These are phyloP conservation scores for Lactarius hengduanensis DNA, from an alignment of 768 basidiomycete genomes.

Conservation along the genomic window DNA sequence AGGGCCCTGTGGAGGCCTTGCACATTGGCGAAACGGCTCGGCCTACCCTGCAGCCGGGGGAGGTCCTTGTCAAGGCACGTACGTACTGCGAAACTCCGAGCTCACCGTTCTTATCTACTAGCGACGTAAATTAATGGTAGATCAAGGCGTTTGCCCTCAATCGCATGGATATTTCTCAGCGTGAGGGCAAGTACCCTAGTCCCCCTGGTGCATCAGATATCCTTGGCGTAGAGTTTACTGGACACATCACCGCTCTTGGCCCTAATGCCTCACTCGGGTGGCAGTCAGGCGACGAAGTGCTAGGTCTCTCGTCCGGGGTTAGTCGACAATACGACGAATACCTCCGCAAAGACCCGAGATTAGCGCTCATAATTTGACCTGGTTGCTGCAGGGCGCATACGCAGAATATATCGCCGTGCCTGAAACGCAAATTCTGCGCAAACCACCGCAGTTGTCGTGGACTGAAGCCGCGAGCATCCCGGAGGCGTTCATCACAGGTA, in stretches of 20 bases:
- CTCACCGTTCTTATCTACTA: neutral
- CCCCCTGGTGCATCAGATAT: conserved; percentile 74
- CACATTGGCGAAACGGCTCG: conserved; percentile 70
- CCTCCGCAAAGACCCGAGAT: neutral
- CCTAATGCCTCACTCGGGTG: conserved; percentile 36
- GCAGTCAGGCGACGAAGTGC: conserved; percentile 76
- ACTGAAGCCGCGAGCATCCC: conserved; percentile 83
- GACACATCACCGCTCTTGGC: conserved; percentile 47
- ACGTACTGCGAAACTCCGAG: conserved; percentile 20
- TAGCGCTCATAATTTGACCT: neutral
- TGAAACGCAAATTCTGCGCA: conserved; percentile 65
- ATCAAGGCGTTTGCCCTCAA: conserved; percentile 86
- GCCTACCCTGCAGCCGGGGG: conserved; percentile 53
- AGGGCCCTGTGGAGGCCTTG: conserved; percentile 73
- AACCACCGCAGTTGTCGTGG: conserved; percentile 77
- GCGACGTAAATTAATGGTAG: conserved; percentile 36
- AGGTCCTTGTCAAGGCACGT: conserved; percentile 80
- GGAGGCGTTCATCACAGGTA: conserved; percentile 87
- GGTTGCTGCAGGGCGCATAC: conserved; percentile 69
- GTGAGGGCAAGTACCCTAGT: conserved; percentile 70
- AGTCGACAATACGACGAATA: conserved; percentile 33
- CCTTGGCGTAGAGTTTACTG: conserved; percentile 89
- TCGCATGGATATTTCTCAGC: conserved; percentile 78
- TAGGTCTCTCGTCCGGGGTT: conserved; percentile 81
- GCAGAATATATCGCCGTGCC: conserved; percentile 78